Evolutionary conservation across 768 basidiomycete genomes (phyloP), one percentile per base, ranked within the genome.

Genomic region (Mycena galericulata): DNA sequence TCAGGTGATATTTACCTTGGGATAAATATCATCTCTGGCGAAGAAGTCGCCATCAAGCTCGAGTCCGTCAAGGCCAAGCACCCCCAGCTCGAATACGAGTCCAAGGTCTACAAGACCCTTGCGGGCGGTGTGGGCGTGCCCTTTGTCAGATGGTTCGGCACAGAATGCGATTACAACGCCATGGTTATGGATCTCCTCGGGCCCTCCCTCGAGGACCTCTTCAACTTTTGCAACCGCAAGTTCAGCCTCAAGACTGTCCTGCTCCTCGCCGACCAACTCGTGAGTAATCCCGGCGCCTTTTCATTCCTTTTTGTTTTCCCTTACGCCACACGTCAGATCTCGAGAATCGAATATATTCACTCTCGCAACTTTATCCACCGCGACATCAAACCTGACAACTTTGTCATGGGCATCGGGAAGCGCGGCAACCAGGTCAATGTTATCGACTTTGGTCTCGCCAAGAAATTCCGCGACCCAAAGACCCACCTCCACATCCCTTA

Each of bases 41-140:
- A 99, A 80, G 98, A 99, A 79, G 97, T 99, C 69, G 98, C 96
- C 79, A 99, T 99, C 89, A 99, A 99, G 83, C 94, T 99, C 75
- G 98, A 99, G 83, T 98, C 97, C 3, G 96, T 99, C 81, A 99
- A 99, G 82, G 98, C 98, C 74, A 99, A 99, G 82, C 98, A 99
- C 74, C 98, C 98, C n/a, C 98, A 99, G 83, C 92, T 99, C 76
- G 98, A 99, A 80, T 99, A 99, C 78, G 97, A 99, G 83, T 92
- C 92, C 73, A 93, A 94, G 80, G 93, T 94, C 51, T 93, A 92
- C 84, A 99, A 99, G 90, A 96, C 95, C 17, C 90, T 99, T 50
- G 97, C 98, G n/a, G 98, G 98, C 62, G 98, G 98, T 72, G 98
- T 99, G 63, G 98, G 98, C 54, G 96, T 99, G 14, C 98, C 98